phyloP scores from a whole-genome alignment of 768 basidiomycete genomes.

The Termitomyces bulborhizus region DNA sequence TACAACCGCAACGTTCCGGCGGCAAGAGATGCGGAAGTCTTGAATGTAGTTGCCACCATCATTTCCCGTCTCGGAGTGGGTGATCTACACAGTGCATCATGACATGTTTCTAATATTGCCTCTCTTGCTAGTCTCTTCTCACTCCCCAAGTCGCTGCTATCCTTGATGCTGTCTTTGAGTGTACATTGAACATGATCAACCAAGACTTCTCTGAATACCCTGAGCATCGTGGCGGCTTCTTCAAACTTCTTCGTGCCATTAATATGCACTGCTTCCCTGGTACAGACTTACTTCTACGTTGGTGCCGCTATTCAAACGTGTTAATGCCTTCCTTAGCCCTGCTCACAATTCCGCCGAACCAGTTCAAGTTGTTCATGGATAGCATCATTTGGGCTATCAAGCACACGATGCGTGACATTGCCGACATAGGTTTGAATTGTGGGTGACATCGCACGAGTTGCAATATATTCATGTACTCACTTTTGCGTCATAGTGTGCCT shows the following conservation, averaged over 20 bases:
- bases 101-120: slow-evolving; percentile 7
- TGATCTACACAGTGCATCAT: background rate
- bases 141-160: slow-evolving; percentile 94
- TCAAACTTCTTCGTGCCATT: slow-evolving; percentile 89
- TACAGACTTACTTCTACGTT: slow-evolving; percentile 20
- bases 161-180: slow-evolving; percentile 95
- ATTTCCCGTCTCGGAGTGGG: slow-evolving; percentile 82
- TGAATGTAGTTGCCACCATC: slow-evolving; percentile 96
- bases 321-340: slow-evolving; percentile 45
- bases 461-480: background rate
- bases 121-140: slow-evolving; percentile 54
- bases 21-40: slow-evolving; percentile 92
- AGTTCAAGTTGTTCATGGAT: slow-evolving; percentile 98
- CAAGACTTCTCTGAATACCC: slow-evolving; percentile 99
- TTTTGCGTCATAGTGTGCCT: slow-evolving; percentile 58
- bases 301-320: background rate
- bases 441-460: slow-evolving; percentile 19
- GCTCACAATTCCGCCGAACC: slow-evolving; percentile 77
- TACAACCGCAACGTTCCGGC: slow-evolving; percentile 92
- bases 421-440: slow-evolving; percentile 84
- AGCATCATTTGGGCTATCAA: slow-evolving; percentile 99
- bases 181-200: slow-evolving; percentile 97
- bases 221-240: slow-evolving; percentile 96
- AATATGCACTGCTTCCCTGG: slow-evolving; percentile 95
- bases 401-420: slow-evolving; percentile 98